Percentiles rank a stretch among this genome's conserved stretches.
phyloP scores from a whole-genome alignment of 148 eudicot genomes.

The Chenopodium berlandieri region DNA sequence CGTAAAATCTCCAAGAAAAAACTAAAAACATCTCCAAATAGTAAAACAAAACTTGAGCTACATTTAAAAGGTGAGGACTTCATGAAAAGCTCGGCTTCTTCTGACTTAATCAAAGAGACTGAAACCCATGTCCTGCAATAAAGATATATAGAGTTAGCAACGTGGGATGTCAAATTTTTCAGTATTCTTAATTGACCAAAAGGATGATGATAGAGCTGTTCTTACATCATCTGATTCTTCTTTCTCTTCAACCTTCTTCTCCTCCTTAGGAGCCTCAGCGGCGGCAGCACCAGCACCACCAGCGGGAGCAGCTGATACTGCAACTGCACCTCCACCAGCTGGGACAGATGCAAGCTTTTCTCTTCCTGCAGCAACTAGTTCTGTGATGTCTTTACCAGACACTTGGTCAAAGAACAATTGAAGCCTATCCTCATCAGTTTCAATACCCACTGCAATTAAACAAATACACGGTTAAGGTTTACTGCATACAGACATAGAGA shows the following conservation, averaged over 20 bases:
- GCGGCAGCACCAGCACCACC: slow-evolving; percentile 53
- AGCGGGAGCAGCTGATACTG: slow-evolving; percentile 50
- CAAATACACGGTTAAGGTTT: background rate
- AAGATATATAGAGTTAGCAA: background rate
- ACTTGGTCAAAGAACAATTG: slow-evolving; percentile 59
- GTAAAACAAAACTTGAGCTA: slow-evolving; percentile 20
- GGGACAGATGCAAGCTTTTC: slow-evolving; percentile 89
- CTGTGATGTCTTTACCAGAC: slow-evolving; percentile 65
- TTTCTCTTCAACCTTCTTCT: slow-evolving; percentile 82
- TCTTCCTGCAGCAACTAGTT: slow-evolving; percentile 74
- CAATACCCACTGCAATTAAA: slow-evolving; percentile 63
- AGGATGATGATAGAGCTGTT: background rate
- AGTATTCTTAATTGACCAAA: too few relatives aligned
- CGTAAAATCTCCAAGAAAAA: background rate
- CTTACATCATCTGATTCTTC: slow-evolving; percentile 87
- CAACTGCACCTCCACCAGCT: slow-evolving; percentile 73
- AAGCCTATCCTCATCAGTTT: slow-evolving; percentile 64
- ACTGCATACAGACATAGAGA: background rate
- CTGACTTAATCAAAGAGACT: slow-evolving; percentile 72
- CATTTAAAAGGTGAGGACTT: background rate
- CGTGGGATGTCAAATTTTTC: background rate
- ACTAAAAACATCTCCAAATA: slow-evolving; percentile 9
- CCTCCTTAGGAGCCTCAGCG: slow-evolving; percentile 73
- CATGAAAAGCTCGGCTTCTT: background rate
- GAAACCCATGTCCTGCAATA: slow-evolving; percentile 87